Conservation (phyloP, 164 flowering plant species). For the Piper longum region DNA sequence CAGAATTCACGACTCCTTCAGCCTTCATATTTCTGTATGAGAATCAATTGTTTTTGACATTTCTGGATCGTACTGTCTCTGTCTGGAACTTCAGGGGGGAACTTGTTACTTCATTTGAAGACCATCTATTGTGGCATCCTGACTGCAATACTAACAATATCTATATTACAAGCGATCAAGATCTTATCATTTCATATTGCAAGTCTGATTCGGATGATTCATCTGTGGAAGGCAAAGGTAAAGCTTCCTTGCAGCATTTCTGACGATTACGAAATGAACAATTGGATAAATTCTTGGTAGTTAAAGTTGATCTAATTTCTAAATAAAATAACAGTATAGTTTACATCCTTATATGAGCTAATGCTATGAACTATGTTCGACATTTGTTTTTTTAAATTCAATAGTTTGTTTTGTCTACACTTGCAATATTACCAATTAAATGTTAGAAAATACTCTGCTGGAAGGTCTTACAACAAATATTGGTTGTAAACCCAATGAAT, state of each 20-base stretch:
- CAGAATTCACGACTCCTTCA: constrained; percentile 94
- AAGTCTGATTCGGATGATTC: constrained; percentile 84
- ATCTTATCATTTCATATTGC: constrained; percentile 95
- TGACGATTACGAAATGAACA: background rate
- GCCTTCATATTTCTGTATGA: constrained; percentile 95
- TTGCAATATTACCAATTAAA: too few relatives aligned
- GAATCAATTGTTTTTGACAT: constrained; percentile 87
- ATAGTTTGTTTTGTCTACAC: too few relatives aligned
- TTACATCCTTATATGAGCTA: too few relatives aligned
- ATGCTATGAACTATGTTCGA: too few relatives aligned
- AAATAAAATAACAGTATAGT: too few relatives aligned
- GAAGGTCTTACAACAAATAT: too few relatives aligned
- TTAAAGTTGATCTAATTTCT: too few relatives aligned
- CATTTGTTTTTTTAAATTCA: too few relatives aligned
- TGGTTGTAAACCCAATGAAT: too few relatives aligned
- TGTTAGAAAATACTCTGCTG: too few relatives aligned
- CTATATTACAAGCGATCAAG: constrained; percentile 97
- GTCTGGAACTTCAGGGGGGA: constrained; percentile 98
- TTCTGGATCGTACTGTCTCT: constrained; percentile 87
- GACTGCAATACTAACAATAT: constrained; percentile 98
- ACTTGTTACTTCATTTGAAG: constrained; percentile 95
- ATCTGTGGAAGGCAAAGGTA: constrained; percentile 70
- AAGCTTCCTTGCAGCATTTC: background rate
- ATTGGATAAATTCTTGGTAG: too few relatives aligned
- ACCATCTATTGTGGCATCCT: constrained; percentile 91